Conservation (phyloP, 441 rosid genomes). For the Mallotus repandus region DNA sequence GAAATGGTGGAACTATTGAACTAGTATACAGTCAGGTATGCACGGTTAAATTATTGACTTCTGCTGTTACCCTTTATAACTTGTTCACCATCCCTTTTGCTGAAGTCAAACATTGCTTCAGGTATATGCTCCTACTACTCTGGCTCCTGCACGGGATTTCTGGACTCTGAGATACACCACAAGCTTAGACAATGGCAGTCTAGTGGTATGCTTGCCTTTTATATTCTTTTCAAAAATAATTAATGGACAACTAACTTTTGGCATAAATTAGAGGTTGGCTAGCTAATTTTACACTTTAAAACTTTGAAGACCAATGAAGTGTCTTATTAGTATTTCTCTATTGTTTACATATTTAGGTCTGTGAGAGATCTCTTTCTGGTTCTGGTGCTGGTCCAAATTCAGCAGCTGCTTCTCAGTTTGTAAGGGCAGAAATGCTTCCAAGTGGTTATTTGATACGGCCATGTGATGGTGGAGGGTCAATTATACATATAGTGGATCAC, state of each 20-base stretch:
- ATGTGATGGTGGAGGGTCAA: conserved; percentile 99
- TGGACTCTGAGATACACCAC: conserved; percentile 97
- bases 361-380: conserved; percentile 98
- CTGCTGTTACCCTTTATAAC: background rate
- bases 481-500: conserved; percentile 96
- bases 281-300: background rate
- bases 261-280: background rate
- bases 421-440: conserved; percentile 96
- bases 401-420: conserved; percentile 79
- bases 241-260: background rate
- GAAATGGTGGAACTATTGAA: conserved; percentile 95
- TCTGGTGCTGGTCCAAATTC: conserved; percentile 88
- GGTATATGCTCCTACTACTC: conserved; percentile 95
- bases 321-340: background rate
- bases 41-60: conserved; percentile 10
- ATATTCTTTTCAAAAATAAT: background rate
- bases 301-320: background rate
- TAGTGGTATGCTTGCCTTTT: conserved; percentile 67
- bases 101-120: conserved; percentile 29
- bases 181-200: conserved; percentile 91
- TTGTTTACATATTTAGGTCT: conserved; percentile 46
- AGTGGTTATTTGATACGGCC: conserved; percentile 96
- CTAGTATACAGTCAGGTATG: conserved; percentile 89
- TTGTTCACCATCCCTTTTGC: background rate
- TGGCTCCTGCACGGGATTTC: conserved; percentile 97